These are phyloP conservation scores for Podospora australis DNA, from an alignment of 495 filamentous ascomycete species.

Conservation along the genomic window DNA sequence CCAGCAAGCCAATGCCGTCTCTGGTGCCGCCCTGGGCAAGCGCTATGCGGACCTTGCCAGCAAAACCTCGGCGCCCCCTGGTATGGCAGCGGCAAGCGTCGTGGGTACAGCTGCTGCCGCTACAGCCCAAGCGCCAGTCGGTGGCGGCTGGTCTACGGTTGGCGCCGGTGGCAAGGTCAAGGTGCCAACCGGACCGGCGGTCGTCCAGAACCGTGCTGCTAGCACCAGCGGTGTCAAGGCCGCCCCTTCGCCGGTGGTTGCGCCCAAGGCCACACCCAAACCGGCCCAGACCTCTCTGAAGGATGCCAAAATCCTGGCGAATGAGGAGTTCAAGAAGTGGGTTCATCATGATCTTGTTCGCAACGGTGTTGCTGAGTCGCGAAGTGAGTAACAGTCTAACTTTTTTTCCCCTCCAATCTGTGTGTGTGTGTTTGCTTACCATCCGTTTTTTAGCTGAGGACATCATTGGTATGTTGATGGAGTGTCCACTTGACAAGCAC, in stretches of 20 bases:
- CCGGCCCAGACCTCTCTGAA: constrained; percentile 24
- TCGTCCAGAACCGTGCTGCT: constrained; percentile 49
- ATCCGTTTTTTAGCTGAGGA: constrained; percentile 19
- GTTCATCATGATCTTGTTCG: constrained; percentile 63
- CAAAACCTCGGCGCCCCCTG: constrained; percentile 44
- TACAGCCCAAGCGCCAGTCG: constrained; percentile 21
- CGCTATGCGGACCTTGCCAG: constrained; percentile 93
- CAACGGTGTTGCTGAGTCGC: constrained; percentile 39
- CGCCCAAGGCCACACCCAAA: constrained; percentile 32
- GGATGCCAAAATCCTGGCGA: constrained; percentile 50
- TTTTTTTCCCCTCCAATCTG: constrained; percentile 7
- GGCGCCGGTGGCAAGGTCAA: constrained; percentile 92
- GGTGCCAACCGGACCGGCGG: constrained; percentile 52
- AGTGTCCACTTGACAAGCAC: constrained; percentile 64
- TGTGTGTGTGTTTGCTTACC: constrained; percentile 29
- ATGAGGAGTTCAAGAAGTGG: constrained; percentile 94
- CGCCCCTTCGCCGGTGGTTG: constrained; percentile 12
- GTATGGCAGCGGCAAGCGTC: constrained; percentile 5
- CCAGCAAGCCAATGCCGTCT: constrained; percentile 42
- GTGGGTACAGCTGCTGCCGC: no score
- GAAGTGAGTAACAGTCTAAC: constrained; percentile 41
- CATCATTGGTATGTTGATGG: not conserved
- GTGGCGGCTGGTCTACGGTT: constrained; percentile 87
- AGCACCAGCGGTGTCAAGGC: constrained; percentile 42
- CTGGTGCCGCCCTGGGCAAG: constrained; percentile 57